Percentiles rank a stretch among this genome's conserved stretches.
These are phyloP conservation scores for Neopestalotiopsis rosae DNA, from an alignment of 2,329 filamentous ascomycete genomes.

Conservation along the genomic window DNA sequence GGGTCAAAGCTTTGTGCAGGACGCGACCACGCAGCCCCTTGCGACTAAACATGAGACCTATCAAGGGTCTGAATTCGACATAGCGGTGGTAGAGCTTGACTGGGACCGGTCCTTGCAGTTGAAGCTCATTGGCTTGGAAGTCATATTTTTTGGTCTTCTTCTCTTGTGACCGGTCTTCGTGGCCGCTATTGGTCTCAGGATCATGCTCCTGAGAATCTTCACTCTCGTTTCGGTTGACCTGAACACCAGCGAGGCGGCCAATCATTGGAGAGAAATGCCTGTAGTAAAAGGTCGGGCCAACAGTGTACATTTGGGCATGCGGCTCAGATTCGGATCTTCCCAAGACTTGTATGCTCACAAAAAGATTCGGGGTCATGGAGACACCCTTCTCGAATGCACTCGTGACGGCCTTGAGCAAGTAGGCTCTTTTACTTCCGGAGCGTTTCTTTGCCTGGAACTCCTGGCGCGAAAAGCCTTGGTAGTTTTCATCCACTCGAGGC, in stretches of 20 bases:
- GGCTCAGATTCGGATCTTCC: slow-evolving; percentile 72
- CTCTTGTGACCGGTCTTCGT: slow-evolving; percentile 44
- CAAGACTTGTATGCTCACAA: slow-evolving; percentile 78
- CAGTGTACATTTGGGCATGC: slow-evolving; percentile 75
- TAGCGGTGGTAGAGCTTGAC: slow-evolving; percentile 85
- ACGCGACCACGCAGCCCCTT: slow-evolving; percentile 79
- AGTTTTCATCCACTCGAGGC: slow-evolving; percentile 63
- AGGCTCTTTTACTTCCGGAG: slow-evolving; percentile 85
- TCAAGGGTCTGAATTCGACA: slow-evolving; percentile 90
- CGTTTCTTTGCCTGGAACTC: slow-evolving; percentile 80
- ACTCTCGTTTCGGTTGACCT: slow-evolving; percentile 66
- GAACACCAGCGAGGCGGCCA: slow-evolving; percentile 77
- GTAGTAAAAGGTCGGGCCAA: slow-evolving; percentile 76
- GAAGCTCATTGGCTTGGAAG: slow-evolving; percentile 94
- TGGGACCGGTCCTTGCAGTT: slow-evolving; percentile 83
- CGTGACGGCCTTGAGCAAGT: slow-evolving; percentile 72
- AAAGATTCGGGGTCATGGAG: slow-evolving; percentile 73
- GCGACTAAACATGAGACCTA: slow-evolving; percentile 85
- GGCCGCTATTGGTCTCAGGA: neutral
- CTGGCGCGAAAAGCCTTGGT: slow-evolving; percentile 69
- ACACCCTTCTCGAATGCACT: slow-evolving; percentile 65
- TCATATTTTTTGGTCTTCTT: slow-evolving; percentile 75
- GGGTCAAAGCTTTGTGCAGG: slow-evolving; percentile 83
- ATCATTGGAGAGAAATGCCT: slow-evolving; percentile 91
- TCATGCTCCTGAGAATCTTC: slow-evolving; percentile 45